A percentile compares a stretch with the other conserved stretches of the same genome.
Conservation (phyloP, 805 yeast genomes). For the Wickerhamomyces ciferrii region DNA sequence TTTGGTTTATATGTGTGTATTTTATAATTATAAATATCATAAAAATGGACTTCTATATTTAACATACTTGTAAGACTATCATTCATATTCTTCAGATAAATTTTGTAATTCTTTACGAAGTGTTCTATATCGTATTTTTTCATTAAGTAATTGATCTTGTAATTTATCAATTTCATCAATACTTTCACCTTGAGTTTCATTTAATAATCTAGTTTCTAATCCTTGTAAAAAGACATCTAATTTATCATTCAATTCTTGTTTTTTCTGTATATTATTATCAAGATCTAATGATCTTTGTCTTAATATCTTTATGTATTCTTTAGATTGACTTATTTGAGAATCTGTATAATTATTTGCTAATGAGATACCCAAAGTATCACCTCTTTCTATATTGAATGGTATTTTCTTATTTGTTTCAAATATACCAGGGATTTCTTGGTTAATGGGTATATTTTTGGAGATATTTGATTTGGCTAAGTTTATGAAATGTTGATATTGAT, state of each 20-base stretch:
- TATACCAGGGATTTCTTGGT: constrained; percentile 6
- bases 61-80: background rate
- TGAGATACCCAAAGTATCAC: constrained; percentile 17
- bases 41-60: background rate
- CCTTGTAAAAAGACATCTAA: background rate
- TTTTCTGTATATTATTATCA: background rate
- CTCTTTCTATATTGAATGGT: constrained; percentile 16
- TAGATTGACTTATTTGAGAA: constrained; percentile 1
- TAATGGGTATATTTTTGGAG: background rate
- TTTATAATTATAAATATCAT: too few species aligned
- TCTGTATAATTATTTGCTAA: constrained; percentile 11
- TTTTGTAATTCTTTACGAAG: constrained; percentile 3
- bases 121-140: constrained; percentile 3
- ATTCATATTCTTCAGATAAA: constrained; percentile 1
- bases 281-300: background rate
- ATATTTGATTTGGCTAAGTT: background rate
- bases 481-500: background rate
- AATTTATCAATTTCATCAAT: constrained; percentile 5
- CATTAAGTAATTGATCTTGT: background rate
- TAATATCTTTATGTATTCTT: background rate
- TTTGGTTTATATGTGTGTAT: background rate
- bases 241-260: background rate
- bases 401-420: constrained; percentile 10
- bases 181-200: background rate
- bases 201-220: background rate